These are phyloP conservation scores for Tremellales sp. DNA, from an alignment of 1,284 basidiomycete species.

Conservation along the genomic window DNA sequence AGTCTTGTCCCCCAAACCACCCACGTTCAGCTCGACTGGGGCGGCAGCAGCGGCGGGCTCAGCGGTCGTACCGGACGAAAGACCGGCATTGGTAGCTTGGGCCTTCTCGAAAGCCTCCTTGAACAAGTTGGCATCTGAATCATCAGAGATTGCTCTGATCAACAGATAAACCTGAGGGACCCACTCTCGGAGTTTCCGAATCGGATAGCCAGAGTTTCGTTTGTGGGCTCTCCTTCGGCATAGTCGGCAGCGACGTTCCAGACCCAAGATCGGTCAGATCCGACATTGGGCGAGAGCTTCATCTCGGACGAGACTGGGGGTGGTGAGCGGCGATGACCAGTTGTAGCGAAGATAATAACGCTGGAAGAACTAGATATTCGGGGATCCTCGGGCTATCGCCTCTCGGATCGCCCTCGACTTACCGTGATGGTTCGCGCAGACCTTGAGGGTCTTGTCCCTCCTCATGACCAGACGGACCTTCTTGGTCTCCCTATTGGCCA, in stretches of 20 bases:
- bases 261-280: conserved; percentile 98
- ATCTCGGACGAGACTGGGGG: conserved; percentile 80
- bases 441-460: conserved; percentile 99
- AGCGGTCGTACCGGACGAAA: conserved; percentile 32
- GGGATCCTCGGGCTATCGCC: too few relatives aligned
- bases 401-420: conserved; percentile 48
- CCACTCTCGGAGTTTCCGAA: conserved; percentile 95
- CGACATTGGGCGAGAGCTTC: conserved; percentile 95
- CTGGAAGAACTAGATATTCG: too few relatives aligned
- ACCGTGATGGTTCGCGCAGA: conserved; percentile 98
- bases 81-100: conserved; percentile 63
- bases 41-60: conserved; percentile 22
- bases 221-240: conserved; percentile 77
- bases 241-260: conserved; percentile 97
- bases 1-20: too few relatives aligned
- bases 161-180: too few relatives aligned
- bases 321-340: too few relatives aligned
- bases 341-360: too few relatives aligned
- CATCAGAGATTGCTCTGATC: too few relatives aligned
- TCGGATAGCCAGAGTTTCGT: conserved; percentile 95
- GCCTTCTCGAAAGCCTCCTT: conserved; percentile 82
- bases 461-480: conserved; percentile 98
- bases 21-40: conserved; percentile 13
- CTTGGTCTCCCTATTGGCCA: conserved; percentile 80
- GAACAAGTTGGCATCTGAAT: conserved; percentile 81